Conservation (phyloP, 2,329 filamentous ascomycete genomes). For the Ophiostoma tasmaniense region DNA sequence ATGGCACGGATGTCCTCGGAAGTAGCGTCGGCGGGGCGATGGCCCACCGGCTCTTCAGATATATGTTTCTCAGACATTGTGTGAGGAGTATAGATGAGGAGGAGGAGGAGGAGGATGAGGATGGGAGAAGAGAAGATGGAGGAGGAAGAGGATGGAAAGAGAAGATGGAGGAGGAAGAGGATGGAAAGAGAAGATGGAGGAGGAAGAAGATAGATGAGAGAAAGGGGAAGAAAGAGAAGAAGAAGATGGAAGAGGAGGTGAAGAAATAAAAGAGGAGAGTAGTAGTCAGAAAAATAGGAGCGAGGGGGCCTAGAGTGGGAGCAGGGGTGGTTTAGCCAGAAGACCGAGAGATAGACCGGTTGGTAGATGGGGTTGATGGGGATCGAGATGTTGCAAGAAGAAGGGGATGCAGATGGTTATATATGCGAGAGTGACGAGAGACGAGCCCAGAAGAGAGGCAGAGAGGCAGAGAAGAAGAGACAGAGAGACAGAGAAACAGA, state of each 20-base stretch:
- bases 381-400: not conserved
- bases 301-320: not conserved
- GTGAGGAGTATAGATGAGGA: not conserved
- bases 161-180: not conserved
- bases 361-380: not conserved
- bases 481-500: not conserved
- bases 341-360: not conserved
- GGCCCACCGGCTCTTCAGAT: not conserved
- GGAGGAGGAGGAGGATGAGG: not conserved
- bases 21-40: conserved; percentile 4
- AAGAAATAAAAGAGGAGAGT: conserved; percentile 9
- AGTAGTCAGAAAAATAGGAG: not conserved
- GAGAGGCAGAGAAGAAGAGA: not conserved
- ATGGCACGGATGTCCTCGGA: conserved; percentile 5
- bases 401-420: not conserved
- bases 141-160: not conserved
- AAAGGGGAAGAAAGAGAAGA: conserved; percentile 1
- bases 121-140: not conserved
- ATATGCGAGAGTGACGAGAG: not conserved
- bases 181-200: not conserved
- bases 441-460: not conserved
- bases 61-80: conserved; percentile 9
- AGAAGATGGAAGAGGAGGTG: not conserved
- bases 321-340: not conserved
- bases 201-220: not conserved